Base-by-base conservation (phyloP, 192 early-diverging fungal species). In the Linnemannia exigua region DNA sequence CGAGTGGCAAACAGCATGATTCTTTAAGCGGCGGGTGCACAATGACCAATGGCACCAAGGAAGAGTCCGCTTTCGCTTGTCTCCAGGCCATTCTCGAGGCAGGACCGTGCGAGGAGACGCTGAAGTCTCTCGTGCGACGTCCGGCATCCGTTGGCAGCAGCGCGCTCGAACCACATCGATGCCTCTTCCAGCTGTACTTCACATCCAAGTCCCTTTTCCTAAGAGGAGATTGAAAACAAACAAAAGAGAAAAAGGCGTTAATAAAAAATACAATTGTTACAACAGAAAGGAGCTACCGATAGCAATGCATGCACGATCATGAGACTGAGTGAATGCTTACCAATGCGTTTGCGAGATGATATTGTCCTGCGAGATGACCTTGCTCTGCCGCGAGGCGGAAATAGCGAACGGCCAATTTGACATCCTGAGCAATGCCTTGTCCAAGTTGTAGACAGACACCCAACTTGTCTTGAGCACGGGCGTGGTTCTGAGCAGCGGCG, bases 371-470 rank as follows among this genome's bases (percentile, higher is more conserved):
- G n/a, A 87, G 77, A 79, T 96, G 94, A 33, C 94, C 96, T 76
- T 90, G 90, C 70, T 90, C 81, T 19, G 96, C 96, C 74, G 92
- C 89, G 35, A 87, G 71, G 54, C 86, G 73, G 79, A 92, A 97
- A 88, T 94, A 96, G 41, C 75, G 75, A 12, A 90, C 85, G 15
- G 92, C 92, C 33, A 80, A 66, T 67, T 79, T 77, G n/a, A 90
- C 72, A 74, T 93, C 81, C 41, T 84, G 86, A 25, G 72, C 73
- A 44, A 89, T 75, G 37, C 93, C 92, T 28, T 87, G 84, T 20
- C 92, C 92, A 17, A 88, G 80, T 72, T 91, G 89, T 17, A 92
- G 83, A 63, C 89, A 90, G 14, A 90, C 82, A n/a, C 89, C 92
- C 6, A 93, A 80, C 74, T 91, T 90, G 77, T 89, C 87, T 66